Conservation (phyloP, 306 rosid species). For the Arachis stenosperma region DNA sequence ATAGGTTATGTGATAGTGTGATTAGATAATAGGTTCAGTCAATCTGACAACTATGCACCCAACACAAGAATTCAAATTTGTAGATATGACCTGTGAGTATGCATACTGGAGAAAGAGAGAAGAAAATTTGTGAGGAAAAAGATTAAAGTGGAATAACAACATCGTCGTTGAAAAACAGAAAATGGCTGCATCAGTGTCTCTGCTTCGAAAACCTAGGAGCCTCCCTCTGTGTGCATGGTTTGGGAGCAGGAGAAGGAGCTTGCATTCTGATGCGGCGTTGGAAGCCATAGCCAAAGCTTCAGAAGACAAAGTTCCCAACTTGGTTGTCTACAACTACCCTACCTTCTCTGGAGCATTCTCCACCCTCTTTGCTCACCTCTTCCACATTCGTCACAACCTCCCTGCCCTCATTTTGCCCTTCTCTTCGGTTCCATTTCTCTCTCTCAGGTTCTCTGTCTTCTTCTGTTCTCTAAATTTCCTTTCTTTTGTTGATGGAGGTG, state of each 20-base stretch:
- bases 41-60: too few relatives aligned
- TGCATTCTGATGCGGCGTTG: conserved; percentile 77
- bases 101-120: too few relatives aligned
- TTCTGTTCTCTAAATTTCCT: neutral
- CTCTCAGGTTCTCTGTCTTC: conserved; percentile 60
- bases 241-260: conserved; percentile 39
- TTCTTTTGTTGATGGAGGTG: conserved; percentile 25
- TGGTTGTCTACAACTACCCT: conserved; percentile 85
- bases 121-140: too few relatives aligned
- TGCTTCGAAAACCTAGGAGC: conserved; percentile 38
- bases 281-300: conserved; percentile 83
- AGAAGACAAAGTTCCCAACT: conserved; percentile 54
- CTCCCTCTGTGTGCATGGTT: conserved; percentile 14
- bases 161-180: neutral
- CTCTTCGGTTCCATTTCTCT: conserved; percentile 57
- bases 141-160: neutral
- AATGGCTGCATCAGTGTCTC: conserved; percentile 12
- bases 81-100: too few relatives aligned
- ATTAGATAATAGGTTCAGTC: too few relatives aligned
- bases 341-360: conserved; percentile 91
- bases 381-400: conserved; percentile 62
- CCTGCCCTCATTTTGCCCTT: conserved; percentile 50
- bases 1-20: too few relatives aligned
- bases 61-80: too few relatives aligned
- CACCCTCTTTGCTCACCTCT: conserved; percentile 76